Conservation (phyloP, 75 land plant genomes). For the Cupressus sempervirens region DNA sequence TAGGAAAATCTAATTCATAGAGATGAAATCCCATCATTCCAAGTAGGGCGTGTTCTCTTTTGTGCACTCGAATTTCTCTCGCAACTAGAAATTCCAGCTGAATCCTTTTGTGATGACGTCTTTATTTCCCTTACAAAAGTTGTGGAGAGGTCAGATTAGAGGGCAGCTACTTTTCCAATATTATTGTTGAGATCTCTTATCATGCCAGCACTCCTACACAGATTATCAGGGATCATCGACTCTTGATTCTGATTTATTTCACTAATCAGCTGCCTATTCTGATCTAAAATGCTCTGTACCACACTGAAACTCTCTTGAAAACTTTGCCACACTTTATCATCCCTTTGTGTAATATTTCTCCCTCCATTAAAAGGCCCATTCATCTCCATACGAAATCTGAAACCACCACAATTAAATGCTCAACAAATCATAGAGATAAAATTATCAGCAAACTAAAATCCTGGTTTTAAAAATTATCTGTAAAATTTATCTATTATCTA, state of each 20-base stretch:
- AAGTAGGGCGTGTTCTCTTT: conserved; percentile 13
- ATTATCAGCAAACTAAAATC: no score
- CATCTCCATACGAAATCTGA: conserved; percentile 3
- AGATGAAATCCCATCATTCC: not conserved
- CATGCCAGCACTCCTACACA: conserved; percentile 41
- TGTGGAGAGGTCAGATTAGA: conserved; percentile 39
- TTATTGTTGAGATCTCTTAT: conserved; percentile 62
- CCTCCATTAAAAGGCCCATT: conserved; percentile 19
- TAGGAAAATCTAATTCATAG: no score
- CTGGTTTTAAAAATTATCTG: no score
- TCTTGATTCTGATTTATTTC: conserved; percentile 55
- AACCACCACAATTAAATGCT: not conserved
- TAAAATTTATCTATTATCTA: no score
- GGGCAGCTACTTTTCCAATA: conserved; percentile 46
- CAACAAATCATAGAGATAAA: not conserved
- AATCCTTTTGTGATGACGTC: conserved; percentile 29
- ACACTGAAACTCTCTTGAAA: conserved; percentile 40
- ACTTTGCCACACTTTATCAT: conserved; percentile 32
- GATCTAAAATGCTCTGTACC: conserved; percentile 30
- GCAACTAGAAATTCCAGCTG: conserved; percentile 18
- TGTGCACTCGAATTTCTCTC: conserved; percentile 23
- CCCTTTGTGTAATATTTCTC: conserved; percentile 23
- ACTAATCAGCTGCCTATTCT: conserved; percentile 47
- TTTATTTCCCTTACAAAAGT: conserved; percentile 31
- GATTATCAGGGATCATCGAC: conserved; percentile 49